phyloP scores from a whole-genome alignment of 495 filamentous ascomycete species.

The Penicillium verhagenii region DNA sequence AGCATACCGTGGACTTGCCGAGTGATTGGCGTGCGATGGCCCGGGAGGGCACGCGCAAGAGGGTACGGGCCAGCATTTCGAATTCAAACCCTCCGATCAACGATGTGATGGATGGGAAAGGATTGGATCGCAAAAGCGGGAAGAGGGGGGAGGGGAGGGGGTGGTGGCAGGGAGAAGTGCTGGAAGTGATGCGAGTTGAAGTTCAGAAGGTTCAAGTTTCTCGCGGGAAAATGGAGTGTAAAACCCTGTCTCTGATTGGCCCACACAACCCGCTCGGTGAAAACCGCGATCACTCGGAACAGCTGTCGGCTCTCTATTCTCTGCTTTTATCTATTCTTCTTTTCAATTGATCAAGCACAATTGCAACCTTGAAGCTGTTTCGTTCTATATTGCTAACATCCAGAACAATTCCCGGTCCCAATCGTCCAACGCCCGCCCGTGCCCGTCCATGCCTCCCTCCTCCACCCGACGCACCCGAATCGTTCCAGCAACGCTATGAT shows the following conservation, averaged over 20 bases:
- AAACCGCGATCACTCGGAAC: conserved; percentile 40
- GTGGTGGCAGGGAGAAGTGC: conserved; percentile 32
- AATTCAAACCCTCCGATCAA: conserved; percentile 44
- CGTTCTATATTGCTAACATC: not conserved
- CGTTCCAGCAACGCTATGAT: conserved; percentile 2
- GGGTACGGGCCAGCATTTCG: conserved; percentile 83
- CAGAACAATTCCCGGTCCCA: not conserved
- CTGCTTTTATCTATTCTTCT: not conserved
- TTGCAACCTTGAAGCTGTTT: not conserved
- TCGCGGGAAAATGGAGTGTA: conserved; percentile 38
- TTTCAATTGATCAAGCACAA: not conserved
- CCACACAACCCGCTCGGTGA: conserved; percentile 35
- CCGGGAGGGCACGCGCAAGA: conserved; percentile 75
- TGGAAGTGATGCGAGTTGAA: conserved; percentile 39
- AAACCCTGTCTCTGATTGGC: conserved; percentile 45
- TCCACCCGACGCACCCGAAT: conserved; percentile 9
- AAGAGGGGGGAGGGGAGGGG: conserved; percentile 30
- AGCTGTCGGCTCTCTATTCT: not conserved
- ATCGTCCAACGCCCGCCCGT: not conserved
- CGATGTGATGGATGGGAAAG: conserved; percentile 31
- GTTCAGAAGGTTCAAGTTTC: conserved; percentile 43
- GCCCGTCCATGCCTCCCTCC: not conserved
- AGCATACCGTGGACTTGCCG: conserved; percentile 52
- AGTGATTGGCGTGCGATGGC: conserved; percentile 59
- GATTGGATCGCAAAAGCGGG: conserved; percentile 31